Base-by-base conservation (phyloP, 495 filamentous ascomycete genomes). In the Podospora didyma region DNA sequence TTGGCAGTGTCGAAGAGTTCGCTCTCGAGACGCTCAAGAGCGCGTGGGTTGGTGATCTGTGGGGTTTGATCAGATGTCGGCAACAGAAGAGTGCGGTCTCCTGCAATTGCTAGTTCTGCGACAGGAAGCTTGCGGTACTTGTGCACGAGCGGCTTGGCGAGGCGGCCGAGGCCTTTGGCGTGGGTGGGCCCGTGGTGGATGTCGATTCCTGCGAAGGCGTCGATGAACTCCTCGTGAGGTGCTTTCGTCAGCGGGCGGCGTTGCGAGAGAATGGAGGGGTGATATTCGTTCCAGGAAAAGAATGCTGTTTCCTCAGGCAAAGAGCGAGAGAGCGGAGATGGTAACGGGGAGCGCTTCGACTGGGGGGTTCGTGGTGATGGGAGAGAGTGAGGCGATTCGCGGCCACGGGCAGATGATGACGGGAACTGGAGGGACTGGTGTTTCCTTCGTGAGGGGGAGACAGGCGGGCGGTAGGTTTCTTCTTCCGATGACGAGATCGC, bases 1-100 rank as follows among this genome's bases (percentile, higher is more conserved):
- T 63, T 63, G 3, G 50, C 44, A 24, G 54, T 60, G 34, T 63
- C 57, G 17, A 63, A 63, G 11, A 63, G 22, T 19, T 63, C 61
- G 22, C 49, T 51, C 49, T 63, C 61, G 12, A 60, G 46, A 1
- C 46, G 35, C 23, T 55, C 37, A 3, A 60, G 24, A 2, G 16
- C 46, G 20, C 57, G 39, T 17, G 39, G 39, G 4, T 26, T 19
- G 3, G 16, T 50, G 17, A 23, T 20, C 39, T 14, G 6, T 7
- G 49, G 21, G 1, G 42, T 19, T 16, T 6, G 22, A n/a, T 26
- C 24, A 3, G 31, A 12, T 1, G 42, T 11, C 6, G 49, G 50
- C 5, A 53, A 21, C 4, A 61, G 50, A 3, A 57, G 23, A 11
- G 7, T 22, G 37, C 59, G 49, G 17, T 57, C 35, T 0, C 31